A percentile compares a stretch with the other conserved stretches of the same genome.
phyloP scores from a whole-genome alignment of 805 yeast genomes.

The Lipomyces anomalus region DNA sequence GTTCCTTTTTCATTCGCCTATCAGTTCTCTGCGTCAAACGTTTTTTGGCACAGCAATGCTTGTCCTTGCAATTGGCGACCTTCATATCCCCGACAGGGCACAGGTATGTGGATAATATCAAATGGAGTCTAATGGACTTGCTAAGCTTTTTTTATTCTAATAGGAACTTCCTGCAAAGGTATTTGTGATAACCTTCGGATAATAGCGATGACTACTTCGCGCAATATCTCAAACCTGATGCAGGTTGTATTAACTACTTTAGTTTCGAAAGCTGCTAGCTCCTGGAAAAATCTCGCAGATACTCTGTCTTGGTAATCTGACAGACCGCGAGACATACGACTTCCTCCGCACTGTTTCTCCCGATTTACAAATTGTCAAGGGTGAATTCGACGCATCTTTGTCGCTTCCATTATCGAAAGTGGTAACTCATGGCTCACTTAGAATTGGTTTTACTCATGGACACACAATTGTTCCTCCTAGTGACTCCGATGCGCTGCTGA shows the following conservation, averaged over 20 bases:
- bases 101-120: constrained; percentile 40
- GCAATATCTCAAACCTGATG: too few species aligned
- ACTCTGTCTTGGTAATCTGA: constrained; percentile 76
- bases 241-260: too few species aligned
- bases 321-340: constrained; percentile 54
- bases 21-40: too few species aligned
- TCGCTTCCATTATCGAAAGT: constrained; percentile 57
- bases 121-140: not conserved
- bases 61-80: constrained; percentile 78
- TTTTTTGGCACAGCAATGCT: too few species aligned
- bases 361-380: constrained; percentile 69
- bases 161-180: constrained; percentile 46
- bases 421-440: constrained; percentile 62
- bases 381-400: constrained; percentile 57
- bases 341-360: constrained; percentile 66
- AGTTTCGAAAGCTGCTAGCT: constrained; percentile 68
- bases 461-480: constrained; percentile 75
- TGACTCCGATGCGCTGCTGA: constrained; percentile 77
- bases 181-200: too few species aligned
- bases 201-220: too few species aligned
- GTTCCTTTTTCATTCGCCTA: too few species aligned
- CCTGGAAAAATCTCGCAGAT: constrained; percentile 88
- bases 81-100: constrained; percentile 84
- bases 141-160: not conserved
- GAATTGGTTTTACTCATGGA: constrained; percentile 82